Evolutionary conservation across 2,329 filamentous ascomycete genomes (phyloP), one percentile per base, ranked within the genome.

Genomic region (Neodidymelliopsis sp.): DNA sequence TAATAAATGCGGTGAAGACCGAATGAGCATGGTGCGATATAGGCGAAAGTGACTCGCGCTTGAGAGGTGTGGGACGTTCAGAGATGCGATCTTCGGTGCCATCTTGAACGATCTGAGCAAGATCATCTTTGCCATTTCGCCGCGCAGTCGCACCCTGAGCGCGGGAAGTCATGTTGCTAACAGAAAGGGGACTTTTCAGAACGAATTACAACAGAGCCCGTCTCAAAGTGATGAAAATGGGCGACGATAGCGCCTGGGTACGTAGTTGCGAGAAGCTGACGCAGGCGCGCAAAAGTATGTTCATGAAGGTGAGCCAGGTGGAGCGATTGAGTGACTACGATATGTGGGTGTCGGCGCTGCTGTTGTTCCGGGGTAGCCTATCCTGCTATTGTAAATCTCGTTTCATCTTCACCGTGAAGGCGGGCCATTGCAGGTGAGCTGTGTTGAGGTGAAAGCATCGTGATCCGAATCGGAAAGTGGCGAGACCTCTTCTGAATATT

Each of bases 391-490:
- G n/a, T n/a, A n/a, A n/a, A n/a, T n/a, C 13, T 12, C 2, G 20
- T 8, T 4, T 2, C 5, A 15, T 8, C 3, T 41, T 48, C 37
- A 48, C 31, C 20, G 36, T 48, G 44, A 48, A 30, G 30, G 22
- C 2, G 15, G 24, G 8, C 6, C 30, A 15, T 8, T 23, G 24
- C 11, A 24, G 25, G 10, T 7, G 11, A 29, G 15, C 10, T 16
- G 13, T 10, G 18, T 13, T 2, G 22, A 48, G 37, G 44, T 48
- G 44, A 48, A 48, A 48, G 44, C 24, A 15, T 24, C n/a, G 8
- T n/a, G n/a, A n/a, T 45, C 15, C 16, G 5, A 11, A 15, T 6
- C 8, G 1, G 20, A 22, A n/a, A n/a, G n/a, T n/a, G n/a, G n/a
- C n/a, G n/a, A n/a, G n/a, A n/a, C n/a, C n/a, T n/a, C n/a, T n/a